Conservation (phyloP, 495 filamentous ascomycete genomes). For the Evernia prunastri region DNA sequence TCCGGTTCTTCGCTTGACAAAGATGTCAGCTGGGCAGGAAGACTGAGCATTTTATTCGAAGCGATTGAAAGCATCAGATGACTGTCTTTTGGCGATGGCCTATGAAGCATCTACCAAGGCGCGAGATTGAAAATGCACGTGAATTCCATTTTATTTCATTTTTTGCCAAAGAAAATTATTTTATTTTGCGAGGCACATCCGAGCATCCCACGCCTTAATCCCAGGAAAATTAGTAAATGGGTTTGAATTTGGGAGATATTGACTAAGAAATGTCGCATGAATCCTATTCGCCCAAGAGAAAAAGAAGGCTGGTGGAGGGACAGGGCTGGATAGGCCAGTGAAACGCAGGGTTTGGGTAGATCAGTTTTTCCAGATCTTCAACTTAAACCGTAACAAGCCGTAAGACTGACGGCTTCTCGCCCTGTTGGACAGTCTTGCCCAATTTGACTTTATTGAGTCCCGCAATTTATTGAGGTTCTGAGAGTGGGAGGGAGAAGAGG, state of each 20-base stretch:
- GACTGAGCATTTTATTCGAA: constrained; percentile 8
- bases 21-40: constrained; percentile 5
- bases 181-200: constrained; percentile 10
- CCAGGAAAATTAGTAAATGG: constrained; percentile 15
- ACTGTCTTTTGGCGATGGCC: neutral
- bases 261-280: constrained; percentile 17
- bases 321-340: constrained; percentile 19
- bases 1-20: constrained; percentile 8
- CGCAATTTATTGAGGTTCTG: constrained; percentile 13
- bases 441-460: constrained; percentile 22
- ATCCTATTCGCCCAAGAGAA: constrained; percentile 21
- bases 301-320: constrained; percentile 16
- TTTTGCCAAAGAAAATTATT: too few species aligned
- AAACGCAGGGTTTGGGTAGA: constrained; percentile 12
- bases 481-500: neutral
- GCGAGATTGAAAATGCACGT: constrained; percentile 11
- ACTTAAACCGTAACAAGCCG: constrained; percentile 6
- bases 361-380: constrained; percentile 1
- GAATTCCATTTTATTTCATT: too few species aligned
- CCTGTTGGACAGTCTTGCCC: constrained; percentile 5
- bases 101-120: constrained; percentile 8
- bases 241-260: constrained; percentile 9
- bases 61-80: constrained; percentile 2
- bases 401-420: constrained; percentile 12
- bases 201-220: constrained; percentile 23